Conservation (phyloP, 306 rosid genomes). For the Vigna hirtella region DNA sequence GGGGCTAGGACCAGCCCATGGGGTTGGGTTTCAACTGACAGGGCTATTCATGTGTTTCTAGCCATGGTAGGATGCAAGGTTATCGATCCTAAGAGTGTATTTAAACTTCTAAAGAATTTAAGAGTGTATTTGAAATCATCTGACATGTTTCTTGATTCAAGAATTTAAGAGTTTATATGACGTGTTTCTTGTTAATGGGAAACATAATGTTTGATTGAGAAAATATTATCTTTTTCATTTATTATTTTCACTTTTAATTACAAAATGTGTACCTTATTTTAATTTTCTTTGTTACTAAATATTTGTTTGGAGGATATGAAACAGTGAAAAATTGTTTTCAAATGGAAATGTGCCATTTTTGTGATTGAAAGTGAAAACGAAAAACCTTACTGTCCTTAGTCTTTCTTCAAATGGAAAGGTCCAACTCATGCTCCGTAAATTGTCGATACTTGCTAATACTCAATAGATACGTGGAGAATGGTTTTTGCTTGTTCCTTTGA, state of each 20-base stretch:
- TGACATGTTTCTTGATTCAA: background rate
- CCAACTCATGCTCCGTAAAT: background rate
- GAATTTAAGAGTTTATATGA: background rate
- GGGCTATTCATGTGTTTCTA: too few relatives aligned
- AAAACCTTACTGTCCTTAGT: background rate
- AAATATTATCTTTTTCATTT: background rate
- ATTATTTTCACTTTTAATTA: background rate
- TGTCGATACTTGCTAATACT: background rate
- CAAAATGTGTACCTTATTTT: background rate
- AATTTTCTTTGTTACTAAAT: background rate
- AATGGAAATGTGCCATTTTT: background rate
- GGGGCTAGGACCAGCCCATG: too few relatives aligned
- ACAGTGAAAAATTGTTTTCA: background rate
- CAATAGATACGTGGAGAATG: background rate
- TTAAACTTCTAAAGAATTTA: too few relatives aligned
- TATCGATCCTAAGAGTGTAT: too few relatives aligned
- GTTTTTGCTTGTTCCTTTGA: background rate
- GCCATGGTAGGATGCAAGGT: too few relatives aligned
- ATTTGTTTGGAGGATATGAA: background rate
- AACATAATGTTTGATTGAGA: background rate
- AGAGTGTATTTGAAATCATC: too few relatives aligned
- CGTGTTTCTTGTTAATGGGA: background rate
- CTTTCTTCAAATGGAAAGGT: constrained; percentile 1
- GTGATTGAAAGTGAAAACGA: background rate
- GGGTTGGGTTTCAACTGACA: too few relatives aligned